Conservation (phyloP, 805 yeast species). For the Maudiozyma bulderi region DNA sequence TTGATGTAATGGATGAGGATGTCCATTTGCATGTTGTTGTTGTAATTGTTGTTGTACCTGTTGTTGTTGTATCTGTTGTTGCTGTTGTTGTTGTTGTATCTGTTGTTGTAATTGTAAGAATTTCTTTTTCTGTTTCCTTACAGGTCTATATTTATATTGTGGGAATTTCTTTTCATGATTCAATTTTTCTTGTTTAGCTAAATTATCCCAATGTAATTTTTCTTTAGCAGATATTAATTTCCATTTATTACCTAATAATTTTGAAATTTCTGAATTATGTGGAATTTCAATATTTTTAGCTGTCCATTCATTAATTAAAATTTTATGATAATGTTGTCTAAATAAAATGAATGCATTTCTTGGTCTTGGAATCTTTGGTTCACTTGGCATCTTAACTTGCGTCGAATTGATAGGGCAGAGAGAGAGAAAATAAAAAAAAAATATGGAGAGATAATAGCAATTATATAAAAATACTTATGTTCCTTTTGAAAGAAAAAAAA, state of each 20-base stretch:
- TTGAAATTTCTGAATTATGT: constrained; percentile 38
- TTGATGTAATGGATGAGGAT: not conserved
- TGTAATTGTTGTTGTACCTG: constrained; percentile 9
- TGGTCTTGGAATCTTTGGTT: constrained; percentile 44
- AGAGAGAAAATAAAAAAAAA: too few relatives aligned
- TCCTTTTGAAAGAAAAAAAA: too few relatives aligned
- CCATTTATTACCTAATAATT: constrained; percentile 46
- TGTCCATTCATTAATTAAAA: constrained; percentile 31
- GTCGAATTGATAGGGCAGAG: not conserved
- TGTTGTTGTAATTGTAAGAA: constrained; percentile 7
- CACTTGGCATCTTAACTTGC: not conserved
- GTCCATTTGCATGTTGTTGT: not conserved
- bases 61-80: constrained; percentile 4
- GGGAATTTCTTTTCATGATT: constrained; percentile 80
- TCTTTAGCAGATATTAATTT: constrained; percentile 40
- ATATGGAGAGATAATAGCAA: too few relatives aligned
- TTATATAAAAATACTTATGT: too few relatives aligned
- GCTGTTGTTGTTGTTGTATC: constrained; percentile 3
- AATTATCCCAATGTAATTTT: constrained; percentile 67
- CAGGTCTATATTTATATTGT: constrained; percentile 73
- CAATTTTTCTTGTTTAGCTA: constrained; percentile 77
- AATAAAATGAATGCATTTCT: constrained; percentile 79
- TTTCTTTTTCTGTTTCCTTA: constrained; percentile 6
- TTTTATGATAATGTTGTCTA: constrained; percentile 72
- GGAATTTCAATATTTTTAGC: constrained; percentile 10